Base-by-base conservation (phyloP, 2,329 filamentous ascomycete genomes). In the Berkeleyomyces basicola region DNA sequence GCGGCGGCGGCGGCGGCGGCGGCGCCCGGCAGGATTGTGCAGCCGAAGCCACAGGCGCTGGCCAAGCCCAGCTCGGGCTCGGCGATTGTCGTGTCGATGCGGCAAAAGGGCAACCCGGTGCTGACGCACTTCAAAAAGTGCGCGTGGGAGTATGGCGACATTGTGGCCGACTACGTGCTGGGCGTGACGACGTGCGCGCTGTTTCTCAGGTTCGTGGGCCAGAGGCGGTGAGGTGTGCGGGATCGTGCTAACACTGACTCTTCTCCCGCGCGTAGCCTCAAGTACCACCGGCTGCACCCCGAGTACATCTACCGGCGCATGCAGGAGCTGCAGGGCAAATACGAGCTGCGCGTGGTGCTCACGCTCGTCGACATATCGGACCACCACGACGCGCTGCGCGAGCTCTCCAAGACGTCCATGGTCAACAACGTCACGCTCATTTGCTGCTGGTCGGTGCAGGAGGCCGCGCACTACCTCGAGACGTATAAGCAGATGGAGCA, bases 301-400 rank as follows among this genome's bases (percentile, higher is more conserved):
- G 93, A 99, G 74, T 99, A 99, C 76, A 90, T 99, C 69, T 97
- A 97, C 76, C 90, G 87, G 33, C 87, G 93, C 63, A 95, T 99
- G 68, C 86, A 87, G 61, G 83, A 85, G 58, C 78, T 99, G 3
- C 88, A 88, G 60, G 88, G 88, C 59, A 89, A 88, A 74, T 97
- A 95, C 75, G 86, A 85, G 67, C 80, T 99, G 23, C 88, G 93
- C 58, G 80, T 99, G 61, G 76, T 99, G 37, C 80, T 99, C 58
- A 85, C 86, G 23, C 90, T 97, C 82, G 91, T 97, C 36, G 93
- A 99, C 72, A 96, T 99, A 61, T 83, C 86, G 33, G 96, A 95
- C 70, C 93, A 97, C 69, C 90, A 97, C 73, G 90, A 96, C 64
- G 82, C 85, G 3, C 74, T 99, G 60, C 89, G 88, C 67, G 93